phyloP scores from a whole-genome alignment of 345 rosid genomes.

The Erucastrum elatum region DNA sequence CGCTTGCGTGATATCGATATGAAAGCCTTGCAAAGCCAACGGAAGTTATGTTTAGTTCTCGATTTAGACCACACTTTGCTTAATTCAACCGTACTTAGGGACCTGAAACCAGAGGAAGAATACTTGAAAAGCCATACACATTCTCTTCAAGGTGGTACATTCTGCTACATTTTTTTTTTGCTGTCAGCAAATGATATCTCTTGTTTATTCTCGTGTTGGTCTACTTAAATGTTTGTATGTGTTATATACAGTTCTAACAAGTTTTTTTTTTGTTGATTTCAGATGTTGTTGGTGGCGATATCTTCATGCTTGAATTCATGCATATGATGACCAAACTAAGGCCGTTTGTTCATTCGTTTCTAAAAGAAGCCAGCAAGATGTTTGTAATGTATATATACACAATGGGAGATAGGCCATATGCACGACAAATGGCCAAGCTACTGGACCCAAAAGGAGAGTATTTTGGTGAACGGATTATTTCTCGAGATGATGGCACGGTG shows the following conservation, averaged over 20 bases:
- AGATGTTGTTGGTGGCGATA: slow-evolving; percentile 68
- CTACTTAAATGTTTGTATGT: background rate
- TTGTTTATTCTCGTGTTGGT: background rate
- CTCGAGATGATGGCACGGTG: slow-evolving; percentile 90
- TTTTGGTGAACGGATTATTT: slow-evolving; percentile 66
- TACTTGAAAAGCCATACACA: slow-evolving; percentile 65
- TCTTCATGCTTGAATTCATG: slow-evolving; percentile 72
- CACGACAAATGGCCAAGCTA: slow-evolving; percentile 82
- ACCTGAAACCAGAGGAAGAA: slow-evolving; percentile 70
- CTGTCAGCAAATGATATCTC: background rate
- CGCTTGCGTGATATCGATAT: slow-evolving; percentile 62
- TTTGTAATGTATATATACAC: slow-evolving; percentile 90
- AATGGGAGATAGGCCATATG: slow-evolving; percentile 90
- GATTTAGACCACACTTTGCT: slow-evolving; percentile 92
- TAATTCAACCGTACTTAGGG: slow-evolving; percentile 68
- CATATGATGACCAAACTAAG: slow-evolving; percentile 90
- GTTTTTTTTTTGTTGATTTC: slow-evolving; percentile 7
- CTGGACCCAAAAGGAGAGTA: slow-evolving; percentile 78
- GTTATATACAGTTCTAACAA: background rate
- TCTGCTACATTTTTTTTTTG: background rate
- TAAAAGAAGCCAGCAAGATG: slow-evolving; percentile 83
- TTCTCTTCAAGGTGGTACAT: slow-evolving; percentile 64
- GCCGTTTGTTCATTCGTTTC: slow-evolving; percentile 73
- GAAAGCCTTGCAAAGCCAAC: slow-evolving; percentile 53
- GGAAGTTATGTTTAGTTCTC: slow-evolving; percentile 76